Percentiles rank a stretch among this genome's conserved stretches.
phyloP scores from a whole-genome alignment of 129 eudicot species.

The Logfia minima region DNA sequence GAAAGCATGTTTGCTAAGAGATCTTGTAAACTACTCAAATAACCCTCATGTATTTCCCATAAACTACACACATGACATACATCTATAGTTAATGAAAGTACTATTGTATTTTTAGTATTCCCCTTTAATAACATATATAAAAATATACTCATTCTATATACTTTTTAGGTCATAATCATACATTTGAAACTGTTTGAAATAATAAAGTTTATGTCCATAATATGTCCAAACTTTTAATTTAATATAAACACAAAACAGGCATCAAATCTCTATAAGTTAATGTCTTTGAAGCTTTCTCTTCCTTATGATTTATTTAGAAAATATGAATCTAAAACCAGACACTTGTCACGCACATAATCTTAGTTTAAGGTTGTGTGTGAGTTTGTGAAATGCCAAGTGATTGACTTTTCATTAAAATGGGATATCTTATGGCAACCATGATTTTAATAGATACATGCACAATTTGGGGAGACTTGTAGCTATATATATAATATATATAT shows the following conservation, averaged over 20 bases:
- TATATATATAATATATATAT: not conserved
- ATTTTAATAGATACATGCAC: conserved; percentile 9
- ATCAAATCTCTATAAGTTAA: not conserved
- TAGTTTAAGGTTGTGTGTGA: conserved; percentile 23
- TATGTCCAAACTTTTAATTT: not conserved
- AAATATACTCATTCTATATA: too few species aligned
- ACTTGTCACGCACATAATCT: conserved; percentile 18
- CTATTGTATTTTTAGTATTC: not conserved
- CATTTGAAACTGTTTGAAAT: not conserved
- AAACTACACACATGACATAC: not conserved
- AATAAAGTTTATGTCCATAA: too few species aligned
- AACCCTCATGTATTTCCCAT: not conserved
- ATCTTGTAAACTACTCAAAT: conserved; percentile 5
- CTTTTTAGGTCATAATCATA: not conserved
- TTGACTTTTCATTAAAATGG: conserved; percentile 28
- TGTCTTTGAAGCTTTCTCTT: not conserved
- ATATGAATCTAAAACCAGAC: conserved; percentile 1
- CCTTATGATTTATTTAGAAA: not conserved
- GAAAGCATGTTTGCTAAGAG: conserved; percentile 7
- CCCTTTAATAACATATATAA: not conserved
- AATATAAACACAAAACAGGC: not conserved
- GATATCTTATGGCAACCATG: conserved; percentile 31
- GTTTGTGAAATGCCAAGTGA: conserved; percentile 30
- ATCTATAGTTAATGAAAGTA: not conserved
- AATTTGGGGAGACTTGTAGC: conserved; percentile 7